These are phyloP conservation scores for Dendrostoma leiphaemia DNA, from an alignment of 2,329 filamentous ascomycete species.

Conservation along the genomic window DNA sequence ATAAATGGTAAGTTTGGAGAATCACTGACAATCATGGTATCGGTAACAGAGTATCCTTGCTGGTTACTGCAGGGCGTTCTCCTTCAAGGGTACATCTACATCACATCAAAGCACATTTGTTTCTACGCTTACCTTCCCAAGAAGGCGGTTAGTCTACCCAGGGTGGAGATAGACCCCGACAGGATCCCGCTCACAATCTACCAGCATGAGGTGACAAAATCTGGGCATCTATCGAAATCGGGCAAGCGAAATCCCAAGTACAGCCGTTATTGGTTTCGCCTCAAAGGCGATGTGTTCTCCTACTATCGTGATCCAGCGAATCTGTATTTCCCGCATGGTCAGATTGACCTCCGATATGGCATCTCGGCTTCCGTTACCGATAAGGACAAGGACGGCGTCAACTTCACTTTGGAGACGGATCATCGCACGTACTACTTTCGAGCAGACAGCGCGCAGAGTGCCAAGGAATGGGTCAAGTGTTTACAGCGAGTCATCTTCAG, in stretches of 20 bases:
- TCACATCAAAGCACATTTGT: slow-evolving; percentile 88
- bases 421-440: slow-evolving; percentile 82
- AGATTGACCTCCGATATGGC: slow-evolving; percentile 88
- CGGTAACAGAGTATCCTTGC: slow-evolving; percentile 75
- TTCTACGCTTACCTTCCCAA: slow-evolving; percentile 98
- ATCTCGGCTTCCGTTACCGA: slow-evolving; percentile 80
- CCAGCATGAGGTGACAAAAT: slow-evolving; percentile 74
- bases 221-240: slow-evolving; percentile 83
- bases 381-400: slow-evolving; percentile 71
- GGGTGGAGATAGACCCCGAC: background rate
- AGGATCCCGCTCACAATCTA: slow-evolving; percentile 11
- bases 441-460: slow-evolving; percentile 82
- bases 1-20: no score
- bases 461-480: slow-evolving; percentile 94
- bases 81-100: slow-evolving; percentile 93
- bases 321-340: slow-evolving; percentile 86
- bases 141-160: slow-evolving; percentile 64
- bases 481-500: slow-evolving; percentile 94
- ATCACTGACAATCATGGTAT: no score
- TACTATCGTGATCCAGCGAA: slow-evolving; percentile 85
- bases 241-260: slow-evolving; percentile 86
- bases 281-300: slow-evolving; percentile 88
- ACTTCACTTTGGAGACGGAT: slow-evolving; percentile 80
- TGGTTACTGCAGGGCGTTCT: slow-evolving; percentile 90
- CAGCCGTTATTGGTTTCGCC: slow-evolving; percentile 86